Base-by-base conservation (phyloP, 306 rosid genomes). In the Quercus agrifolia region DNA sequence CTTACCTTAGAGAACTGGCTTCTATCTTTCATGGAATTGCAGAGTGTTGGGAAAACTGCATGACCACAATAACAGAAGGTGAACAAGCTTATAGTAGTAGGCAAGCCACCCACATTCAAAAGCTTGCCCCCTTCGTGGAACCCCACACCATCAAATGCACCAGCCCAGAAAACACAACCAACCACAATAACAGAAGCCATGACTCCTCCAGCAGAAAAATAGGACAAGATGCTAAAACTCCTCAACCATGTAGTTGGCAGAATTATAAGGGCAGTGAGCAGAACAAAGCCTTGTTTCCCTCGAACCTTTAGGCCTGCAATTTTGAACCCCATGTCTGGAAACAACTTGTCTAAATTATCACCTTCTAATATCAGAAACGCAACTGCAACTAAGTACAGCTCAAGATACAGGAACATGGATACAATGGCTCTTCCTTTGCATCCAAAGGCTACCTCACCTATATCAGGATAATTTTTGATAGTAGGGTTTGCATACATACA, bases 191-290 rank as follows among this genome's bases (percentile, higher is more conserved):
- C 4, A 14, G 96, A 88, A 49, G 96, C 88, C 44, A 89, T 20
- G 25, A 93, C 87, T 19, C 97, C 94, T 31, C 94, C 90, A 49
- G 85, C 82, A 31, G 97, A 93, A 44, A 93, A 72, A 41, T 89
- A 91, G 2, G 97, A 94, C 31, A 91, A 1, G 33, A 71, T 33
- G 14, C 88, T 88, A 81, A 93, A 46, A 38, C 69, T 88, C 86
- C 77, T 89, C 55, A 91, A 11, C 93, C 98, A 93, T 2, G 98
- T 88, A 1, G 98, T 89, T 41, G 94, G 96, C 21, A 93, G 23
- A 67, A 91, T 79, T 9, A 85, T 55, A 13, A 91, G 74, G 12
- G 91, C 86, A 19, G 90, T 54, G 7, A 87, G 71, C 27, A 93
- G 5, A 70, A 90, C 81, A 74, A 88, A 93, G 33, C 85, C 80